Conservation (phyloP, 108 stramenopile genomes). For the Cylindrotheca closterium region DNA sequence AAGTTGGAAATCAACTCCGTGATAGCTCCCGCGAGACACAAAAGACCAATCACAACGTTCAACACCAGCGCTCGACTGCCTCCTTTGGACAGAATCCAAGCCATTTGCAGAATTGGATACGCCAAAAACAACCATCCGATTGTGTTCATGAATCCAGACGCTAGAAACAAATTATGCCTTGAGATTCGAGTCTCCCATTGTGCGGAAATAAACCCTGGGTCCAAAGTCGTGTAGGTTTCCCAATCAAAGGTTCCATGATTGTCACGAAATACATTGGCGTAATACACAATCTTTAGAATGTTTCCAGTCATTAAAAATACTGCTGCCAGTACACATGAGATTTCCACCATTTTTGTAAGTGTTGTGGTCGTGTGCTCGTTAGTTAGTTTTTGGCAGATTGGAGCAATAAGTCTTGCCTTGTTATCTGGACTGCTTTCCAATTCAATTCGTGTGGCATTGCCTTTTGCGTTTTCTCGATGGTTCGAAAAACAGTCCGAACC, state of each 20-base stretch:
- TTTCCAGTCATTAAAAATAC: neutral
- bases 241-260: neutral
- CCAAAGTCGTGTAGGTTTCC: conserved; percentile 40
- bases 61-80: conserved; percentile 44
- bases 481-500: too few relatives aligned
- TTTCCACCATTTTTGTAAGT: neutral
- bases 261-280: conserved; percentile 19
- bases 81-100: conserved; percentile 55
- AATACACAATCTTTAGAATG: conserved; percentile 6
- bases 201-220: conserved; percentile 55
- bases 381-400: too few relatives aligned
- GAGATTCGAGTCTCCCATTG: conserved; percentile 53
- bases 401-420: too few relatives aligned
- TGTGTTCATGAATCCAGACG: conserved; percentile 34
- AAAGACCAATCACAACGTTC: conserved; percentile 48
- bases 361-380: too few relatives aligned
- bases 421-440: too few relatives aligned
- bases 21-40: conserved; percentile 55
- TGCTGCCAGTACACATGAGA: neutral
- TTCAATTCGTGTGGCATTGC: too few relatives aligned
- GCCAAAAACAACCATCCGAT: conserved; percentile 64
- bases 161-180: conserved; percentile 4
- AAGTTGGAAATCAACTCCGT: conserved; percentile 60
- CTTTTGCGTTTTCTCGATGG: too few relatives aligned
- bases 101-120: conserved; percentile 60